A percentile compares a stretch with the other conserved stretches of the same genome.
phyloP scores from a whole-genome alignment of 306 rosid species.

The Corylus heterophylla region DNA sequence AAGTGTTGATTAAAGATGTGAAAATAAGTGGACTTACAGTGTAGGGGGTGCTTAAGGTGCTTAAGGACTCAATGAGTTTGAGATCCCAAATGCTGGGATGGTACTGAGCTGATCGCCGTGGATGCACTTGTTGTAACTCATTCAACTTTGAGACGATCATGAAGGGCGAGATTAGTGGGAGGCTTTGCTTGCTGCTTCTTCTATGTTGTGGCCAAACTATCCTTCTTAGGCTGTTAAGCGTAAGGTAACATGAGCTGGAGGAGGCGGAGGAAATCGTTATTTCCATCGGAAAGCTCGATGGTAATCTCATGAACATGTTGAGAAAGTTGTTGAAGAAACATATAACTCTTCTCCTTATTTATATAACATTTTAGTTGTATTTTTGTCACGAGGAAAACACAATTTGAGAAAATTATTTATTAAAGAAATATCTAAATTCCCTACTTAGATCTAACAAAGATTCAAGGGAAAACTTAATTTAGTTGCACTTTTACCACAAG shows the following conservation, averaged over 20 bases:
- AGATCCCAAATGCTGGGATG: constrained; percentile 34
- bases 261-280: neutral
- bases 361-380: too few relatives aligned
- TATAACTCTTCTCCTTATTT: neutral
- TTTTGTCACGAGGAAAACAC: too few relatives aligned
- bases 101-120: constrained; percentile 27
- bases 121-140: neutral
- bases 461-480: too few relatives aligned
- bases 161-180: neutral
- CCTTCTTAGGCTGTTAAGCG: neutral
- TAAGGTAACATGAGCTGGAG: neutral
- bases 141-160: neutral
- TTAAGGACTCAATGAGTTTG: constrained; percentile 28
- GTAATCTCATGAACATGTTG: neutral
- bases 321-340: neutral
- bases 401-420: too few relatives aligned
- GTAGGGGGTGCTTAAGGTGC: neutral
- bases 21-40: neutral
- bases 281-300: neutral
- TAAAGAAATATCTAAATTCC: too few relatives aligned
- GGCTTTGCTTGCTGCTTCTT: neutral
- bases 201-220: neutral
- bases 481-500: too few relatives aligned
- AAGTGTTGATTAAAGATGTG: too few relatives aligned
- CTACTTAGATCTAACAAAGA: too few relatives aligned